A percentile compares a stretch with the other conserved stretches of the same genome.
These are phyloP conservation scores for Diplodia scrobiculata DNA, from an alignment of 2,329 filamentous ascomycete genomes.

Conservation along the genomic window DNA sequence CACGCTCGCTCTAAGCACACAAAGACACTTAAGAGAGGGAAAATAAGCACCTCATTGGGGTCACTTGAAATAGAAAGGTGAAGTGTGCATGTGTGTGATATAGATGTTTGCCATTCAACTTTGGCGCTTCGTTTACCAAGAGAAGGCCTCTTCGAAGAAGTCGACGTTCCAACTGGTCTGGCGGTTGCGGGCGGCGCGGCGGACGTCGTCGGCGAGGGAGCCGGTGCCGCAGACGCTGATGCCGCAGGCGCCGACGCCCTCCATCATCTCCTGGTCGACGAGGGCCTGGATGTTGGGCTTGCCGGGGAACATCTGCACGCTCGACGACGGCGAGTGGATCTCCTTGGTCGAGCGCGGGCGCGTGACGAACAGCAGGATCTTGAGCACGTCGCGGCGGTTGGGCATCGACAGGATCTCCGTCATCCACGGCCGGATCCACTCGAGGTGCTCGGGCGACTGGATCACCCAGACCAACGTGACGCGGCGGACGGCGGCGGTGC, in stretches of 20 bases:
- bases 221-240: slow-evolving; percentile 80
- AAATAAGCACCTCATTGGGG: slow-evolving; percentile 7
- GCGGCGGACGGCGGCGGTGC: slow-evolving; percentile 74
- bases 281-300: slow-evolving; percentile 79
- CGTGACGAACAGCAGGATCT: slow-evolving; percentile 87
- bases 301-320: slow-evolving; percentile 89
- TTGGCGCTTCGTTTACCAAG: slow-evolving; percentile 53
- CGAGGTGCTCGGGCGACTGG: slow-evolving; percentile 81
- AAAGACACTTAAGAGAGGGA: slow-evolving; percentile 12
- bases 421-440: slow-evolving; percentile 94
- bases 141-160: slow-evolving; percentile 78
- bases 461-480: slow-evolving; percentile 91
- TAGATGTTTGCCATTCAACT: not conserved
- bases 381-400: slow-evolving; percentile 76
- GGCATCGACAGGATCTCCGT: slow-evolving; percentile 80
- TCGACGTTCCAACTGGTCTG: slow-evolving; percentile 70
- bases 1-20: slow-evolving; percentile 18
- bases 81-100: not conserved
- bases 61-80: not conserved
- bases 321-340: slow-evolving; percentile 72
- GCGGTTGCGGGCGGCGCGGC: slow-evolving; percentile 65
- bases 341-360: slow-evolving; percentile 81
- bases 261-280: slow-evolving; percentile 77
- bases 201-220: slow-evolving; percentile 72
- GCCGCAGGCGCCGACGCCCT: slow-evolving; percentile 84